Base-by-base conservation (phyloP, 345 rosid genomes). In the Hirschfeldia incana region DNA sequence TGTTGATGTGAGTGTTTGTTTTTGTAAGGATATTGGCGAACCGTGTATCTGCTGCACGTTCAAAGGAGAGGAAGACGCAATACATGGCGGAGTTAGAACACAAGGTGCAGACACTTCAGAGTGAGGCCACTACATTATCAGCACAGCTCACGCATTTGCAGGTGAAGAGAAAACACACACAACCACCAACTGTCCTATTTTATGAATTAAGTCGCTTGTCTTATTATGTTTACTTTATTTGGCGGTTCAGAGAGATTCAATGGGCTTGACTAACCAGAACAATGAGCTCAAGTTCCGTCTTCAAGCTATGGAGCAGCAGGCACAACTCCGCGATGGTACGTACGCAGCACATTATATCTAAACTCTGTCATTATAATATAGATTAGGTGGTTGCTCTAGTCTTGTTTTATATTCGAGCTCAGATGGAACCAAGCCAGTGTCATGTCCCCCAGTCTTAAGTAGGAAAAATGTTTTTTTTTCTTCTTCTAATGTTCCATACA, bases 41-140 rank as follows among this genome's bases (percentile, higher is more conserved):
- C 79, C 90, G 97, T 15, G 91, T 86, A 28, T 91, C 96, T 66
- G 97, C 96, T 81, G 91, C 97, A 12, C 90, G 96, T 4, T 94
- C 95, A 11, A 94, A 94, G 83, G 95, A 94, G 87, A 78, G 95
- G 77, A 91, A 94, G 83, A 89, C 89, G 72, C 81, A 86, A 9
- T 90, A 94, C 76, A 89, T 89, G 70, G 69, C 84, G 16, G 97
- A 94, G 79, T 84, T 94, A 64, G 98, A 94, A 70, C 89, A 92
- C 73, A 94, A 91, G 82, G 98, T 91, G 71, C 95, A 94, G 77
- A 89, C 92, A 5, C 86, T 93, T 82, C 92, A 90, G 85, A 87
- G 92, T 16, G 97, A 91, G 77, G 91, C 95, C 30, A 90, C 93
- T 58, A 89, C 97, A 6, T 88, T 93, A 57, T 89, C 92, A 62